Conservation (phyloP, 2,329 filamentous ascomycete species). For the Colletotrichum neosansevieriae region DNA sequence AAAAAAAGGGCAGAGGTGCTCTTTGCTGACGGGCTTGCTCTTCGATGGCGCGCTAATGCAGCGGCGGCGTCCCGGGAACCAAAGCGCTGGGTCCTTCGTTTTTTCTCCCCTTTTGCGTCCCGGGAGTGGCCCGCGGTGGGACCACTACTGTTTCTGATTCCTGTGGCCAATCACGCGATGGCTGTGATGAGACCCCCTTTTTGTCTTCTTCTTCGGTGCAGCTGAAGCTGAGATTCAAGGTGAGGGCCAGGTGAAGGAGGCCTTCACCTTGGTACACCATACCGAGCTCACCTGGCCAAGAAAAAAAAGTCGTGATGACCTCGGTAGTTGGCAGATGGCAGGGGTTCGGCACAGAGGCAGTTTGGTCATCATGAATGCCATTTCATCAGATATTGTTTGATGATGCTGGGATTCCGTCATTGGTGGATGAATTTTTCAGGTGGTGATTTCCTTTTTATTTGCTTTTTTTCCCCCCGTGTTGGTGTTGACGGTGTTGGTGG, state of each 20-base stretch:
- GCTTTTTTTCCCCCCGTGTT: not conserved
- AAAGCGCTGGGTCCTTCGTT: slow-evolving; percentile 36
- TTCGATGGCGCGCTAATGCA: slow-evolving; percentile 35
- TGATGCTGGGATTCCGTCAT: not conserved
- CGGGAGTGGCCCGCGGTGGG: slow-evolving; percentile 39
- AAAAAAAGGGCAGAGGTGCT: not conserved
- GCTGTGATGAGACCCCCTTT: not conserved
- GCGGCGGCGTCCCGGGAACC: slow-evolving; percentile 38
- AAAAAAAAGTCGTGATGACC: not conserved
- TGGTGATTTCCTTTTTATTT: not conserved
- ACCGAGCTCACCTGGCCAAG: not conserved
- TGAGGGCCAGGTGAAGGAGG: slow-evolving; percentile 3
- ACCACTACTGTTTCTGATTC: slow-evolving; percentile 14
- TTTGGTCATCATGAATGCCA: not conserved
- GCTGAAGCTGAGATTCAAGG: slow-evolving; percentile 3
- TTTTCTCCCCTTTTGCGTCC: not conserved
- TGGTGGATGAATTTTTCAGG: slow-evolving; percentile 11
- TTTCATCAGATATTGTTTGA: not conserved
- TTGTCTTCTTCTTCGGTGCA: not conserved
- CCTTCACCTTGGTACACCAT: slow-evolving; percentile 12
- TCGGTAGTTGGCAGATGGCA: not conserved
- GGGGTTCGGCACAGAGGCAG: not conserved
- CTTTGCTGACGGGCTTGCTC: slow-evolving; percentile 8
- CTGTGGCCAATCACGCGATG: not conserved
- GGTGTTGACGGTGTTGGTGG: not conserved